phyloP scores from a whole-genome alignment of 345 rosid species.

The Erysimum cheiranthoides region DNA sequence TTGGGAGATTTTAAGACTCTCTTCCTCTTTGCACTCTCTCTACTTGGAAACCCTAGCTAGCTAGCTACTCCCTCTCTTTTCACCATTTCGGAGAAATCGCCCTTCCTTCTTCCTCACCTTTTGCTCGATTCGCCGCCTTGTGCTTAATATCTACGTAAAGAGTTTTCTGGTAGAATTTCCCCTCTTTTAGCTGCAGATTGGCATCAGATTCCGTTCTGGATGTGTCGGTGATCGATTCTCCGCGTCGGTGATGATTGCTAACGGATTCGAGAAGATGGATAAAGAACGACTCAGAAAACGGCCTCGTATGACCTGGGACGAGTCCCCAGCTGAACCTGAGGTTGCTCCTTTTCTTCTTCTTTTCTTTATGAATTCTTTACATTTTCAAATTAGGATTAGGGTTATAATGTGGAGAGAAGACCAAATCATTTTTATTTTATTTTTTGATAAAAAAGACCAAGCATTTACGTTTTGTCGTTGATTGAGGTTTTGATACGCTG shows the following conservation, averaged over 20 bases:
- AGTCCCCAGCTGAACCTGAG: constrained; percentile 59
- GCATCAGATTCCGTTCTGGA: background rate
- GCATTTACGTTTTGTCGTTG: background rate
- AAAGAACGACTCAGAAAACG: constrained; percentile 65
- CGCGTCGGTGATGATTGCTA: constrained; percentile 34
- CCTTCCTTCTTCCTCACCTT: background rate
- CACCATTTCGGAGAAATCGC: constrained; percentile 21
- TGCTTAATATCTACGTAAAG: background rate
- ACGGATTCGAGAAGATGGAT: constrained; percentile 51
- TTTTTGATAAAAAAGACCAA: background rate
- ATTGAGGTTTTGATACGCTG: constrained; percentile 33
- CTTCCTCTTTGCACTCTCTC: background rate
- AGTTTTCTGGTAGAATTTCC: constrained; percentile 34
- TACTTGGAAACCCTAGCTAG: constrained; percentile 36
- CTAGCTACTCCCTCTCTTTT: constrained; percentile 6
- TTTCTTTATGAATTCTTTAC: background rate
- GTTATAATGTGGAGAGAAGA: constrained; percentile 5
- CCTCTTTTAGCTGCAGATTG: constrained; percentile 41
- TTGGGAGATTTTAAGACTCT: constrained; percentile 25
- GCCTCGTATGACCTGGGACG: constrained; percentile 76
- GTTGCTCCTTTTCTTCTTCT: constrained; percentile 42
- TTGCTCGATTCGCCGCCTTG: constrained; percentile 9
- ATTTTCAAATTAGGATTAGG: constrained; percentile 33
- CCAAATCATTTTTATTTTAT: background rate
- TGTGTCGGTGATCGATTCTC: constrained; percentile 25